Base-by-base conservation (phyloP, 2,329 filamentous ascomycete genomes). In the Colletotrichum gigasporum region DNA sequence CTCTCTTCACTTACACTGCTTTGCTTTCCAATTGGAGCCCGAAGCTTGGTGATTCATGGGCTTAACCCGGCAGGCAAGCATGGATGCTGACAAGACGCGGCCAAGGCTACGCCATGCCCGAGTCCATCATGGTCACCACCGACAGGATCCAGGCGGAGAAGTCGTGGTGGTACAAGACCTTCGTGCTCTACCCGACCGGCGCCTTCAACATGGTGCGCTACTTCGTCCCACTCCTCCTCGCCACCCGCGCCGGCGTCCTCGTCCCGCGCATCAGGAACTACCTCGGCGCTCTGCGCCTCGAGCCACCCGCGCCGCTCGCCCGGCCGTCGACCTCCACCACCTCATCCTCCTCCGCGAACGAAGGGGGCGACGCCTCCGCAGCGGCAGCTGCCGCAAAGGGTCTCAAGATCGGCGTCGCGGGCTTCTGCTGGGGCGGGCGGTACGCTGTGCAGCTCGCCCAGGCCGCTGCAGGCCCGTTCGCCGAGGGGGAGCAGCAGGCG, bases 371-470 rank as follows among this genome's bases (percentile, higher is more conserved):
- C 34, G n/a, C 32, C 16, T n/a, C 28, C 42, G 42, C 32, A 3
- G 20, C 30, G 11, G 8, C 56, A 5, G 30, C 44, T 3, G 12
- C 14, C 3, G 12, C 14, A 3, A 63, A 48, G 24, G 14, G 20
- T 0, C 69, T 76, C 6, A 72, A 74, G 14, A 74, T 89, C 45
- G 86, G 82, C 20, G 83, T 79, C 0, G 84, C 84, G 0, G 88
- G 87, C 0, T 90, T 87, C 75, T 90, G 86, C 77, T 90, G 87
- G 87, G 87, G 87, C 22, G 88, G 85, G 22, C 84, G 85, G 65
- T 82, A 88, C 67, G 75, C 80, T 2, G 71, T 86, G 8, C 71
- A 80, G n/a, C 79, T 89, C 3, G 14, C 32, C 8, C 61, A 64
- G 16, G 48, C 30, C 20, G 28, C 47, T 16, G 30, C 41, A 11